phyloP scores from a whole-genome alignment of 1,139 yeast species.

The Chernovozyma sophiae-reginae region DNA sequence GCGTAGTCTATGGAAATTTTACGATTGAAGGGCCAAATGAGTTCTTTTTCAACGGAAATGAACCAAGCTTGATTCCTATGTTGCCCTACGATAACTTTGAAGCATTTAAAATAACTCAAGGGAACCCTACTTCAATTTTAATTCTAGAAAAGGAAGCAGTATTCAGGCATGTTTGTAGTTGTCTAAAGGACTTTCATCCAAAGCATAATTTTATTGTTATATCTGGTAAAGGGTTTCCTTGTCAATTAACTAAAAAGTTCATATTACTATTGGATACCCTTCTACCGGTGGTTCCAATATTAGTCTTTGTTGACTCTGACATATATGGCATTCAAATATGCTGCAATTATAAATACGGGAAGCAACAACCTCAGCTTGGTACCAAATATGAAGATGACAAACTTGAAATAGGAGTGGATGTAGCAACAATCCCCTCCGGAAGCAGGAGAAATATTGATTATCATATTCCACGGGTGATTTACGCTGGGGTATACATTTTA shows the following conservation, averaged over 20 bases:
- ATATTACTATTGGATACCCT: slow-evolving; percentile 13
- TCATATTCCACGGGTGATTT: slow-evolving; percentile 7
- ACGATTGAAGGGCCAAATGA: slow-evolving; percentile 10
- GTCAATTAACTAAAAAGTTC: slow-evolving; percentile 24
- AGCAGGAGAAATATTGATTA: too few relatives aligned
- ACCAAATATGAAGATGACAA: too few relatives aligned
- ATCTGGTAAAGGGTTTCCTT: slow-evolving; percentile 71
- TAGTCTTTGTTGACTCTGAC: slow-evolving; percentile 51
- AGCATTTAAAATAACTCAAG: background rate
- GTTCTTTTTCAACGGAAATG: background rate
- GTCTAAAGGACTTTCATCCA: slow-evolving; percentile 9
- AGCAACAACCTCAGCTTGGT: slow-evolving; percentile 7
- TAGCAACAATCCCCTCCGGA: too few relatives aligned
- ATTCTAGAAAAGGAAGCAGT: slow-evolving; percentile 68
- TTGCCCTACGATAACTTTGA: background rate
- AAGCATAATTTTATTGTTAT: slow-evolving; percentile 27
- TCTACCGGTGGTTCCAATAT: slow-evolving; percentile 32
- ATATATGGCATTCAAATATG: slow-evolving; percentile 66
- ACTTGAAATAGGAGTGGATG: too few relatives aligned
- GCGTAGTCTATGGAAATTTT: slow-evolving; percentile 46
- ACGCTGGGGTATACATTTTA: slow-evolving; percentile 30
- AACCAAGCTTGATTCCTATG: slow-evolving; percentile 17
- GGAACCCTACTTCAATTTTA: slow-evolving; percentile 26
- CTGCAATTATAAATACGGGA: slow-evolving; percentile 25
- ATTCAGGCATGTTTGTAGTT: slow-evolving; percentile 30